Base-by-base conservation (phyloP, 1,284 basidiomycete genomes). In the Cerrena zonata region DNA sequence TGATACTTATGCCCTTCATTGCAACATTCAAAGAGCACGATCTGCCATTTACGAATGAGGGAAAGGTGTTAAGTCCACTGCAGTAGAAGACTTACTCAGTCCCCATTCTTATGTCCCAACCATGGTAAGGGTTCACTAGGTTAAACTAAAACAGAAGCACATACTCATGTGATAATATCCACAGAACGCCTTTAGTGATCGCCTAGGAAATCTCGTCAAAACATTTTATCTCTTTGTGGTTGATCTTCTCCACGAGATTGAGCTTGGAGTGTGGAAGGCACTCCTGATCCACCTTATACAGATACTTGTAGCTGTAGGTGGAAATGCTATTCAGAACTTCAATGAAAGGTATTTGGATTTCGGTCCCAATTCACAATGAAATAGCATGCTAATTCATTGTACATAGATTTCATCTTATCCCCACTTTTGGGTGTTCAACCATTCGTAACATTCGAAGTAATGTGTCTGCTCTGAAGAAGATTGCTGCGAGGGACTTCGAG, bases 151-250 rank as follows among this genome's bases (percentile, higher is more conserved):
- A n/a, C n/a, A n/a, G n/a, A n/a, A n/a, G 15, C 21, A 18, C 40
- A 27, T 42, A 26, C 5, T 48, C 2, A 15, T 23, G 45, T 41
- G 34, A 11, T 34, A 26, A 30, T 23, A 10, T n/a, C n/a, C n/a
- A 4, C 45, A 72, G 69, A 74, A 71, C 53, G 65, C 68, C 12
- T 72, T 72, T 52, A 68, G 65, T 0, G 44, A 27, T 3, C 18
- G 18, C 1, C 47, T 64, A 2, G 7, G 27, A 2, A 5, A 26
- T 2, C 24, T 48, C n/a, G n/a, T 61, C 27, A 52, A 63, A 41
- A 43, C 54, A 12, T 58, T 55, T 47, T 12, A 5, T 2, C 51
- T 62, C 7, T 49, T 65, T 4, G 51, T 53, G 1, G 52, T 59
- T 1, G 64, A 66, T 49, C 25, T 64, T 3, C 36, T 66, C 54